Percentiles rank a stretch among this genome's conserved stretches.
Conservation (phyloP, 495 filamentous ascomycete genomes). For the Tuber microsphaerosporum region DNA sequence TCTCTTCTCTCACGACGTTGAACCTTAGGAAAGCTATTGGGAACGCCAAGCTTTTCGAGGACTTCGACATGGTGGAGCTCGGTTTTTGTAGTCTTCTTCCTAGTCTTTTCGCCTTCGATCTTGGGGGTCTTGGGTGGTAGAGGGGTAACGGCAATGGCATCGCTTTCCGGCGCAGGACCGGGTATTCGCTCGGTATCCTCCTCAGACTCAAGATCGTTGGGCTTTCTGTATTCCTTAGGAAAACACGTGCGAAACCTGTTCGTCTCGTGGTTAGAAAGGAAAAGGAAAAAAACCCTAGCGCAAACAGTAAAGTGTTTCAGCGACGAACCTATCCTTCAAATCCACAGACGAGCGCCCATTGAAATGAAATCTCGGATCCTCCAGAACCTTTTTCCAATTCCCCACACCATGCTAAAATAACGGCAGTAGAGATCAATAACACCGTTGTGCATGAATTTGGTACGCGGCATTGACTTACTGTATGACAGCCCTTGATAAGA, state of each 20-base stretch:
- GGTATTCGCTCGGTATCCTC: slow-evolving; percentile 33
- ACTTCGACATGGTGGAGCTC: slow-evolving; percentile 40
- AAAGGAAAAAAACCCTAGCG: not conserved
- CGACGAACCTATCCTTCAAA: slow-evolving; percentile 54
- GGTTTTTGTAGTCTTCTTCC: slow-evolving; percentile 37
- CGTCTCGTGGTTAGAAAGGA: slow-evolving; percentile 14
- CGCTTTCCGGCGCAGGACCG: slow-evolving; percentile 17
- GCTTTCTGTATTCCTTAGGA: slow-evolving; percentile 40
- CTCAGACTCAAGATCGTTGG: slow-evolving; percentile 25
- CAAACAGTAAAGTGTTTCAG: not conserved
- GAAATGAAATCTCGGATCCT: slow-evolving; percentile 57
- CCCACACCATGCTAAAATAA: slow-evolving; percentile 53
- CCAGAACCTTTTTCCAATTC: slow-evolving; percentile 64
- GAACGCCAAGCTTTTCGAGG: slow-evolving; percentile 37
- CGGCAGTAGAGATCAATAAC: slow-evolving; percentile 19
- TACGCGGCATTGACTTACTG: slow-evolving; percentile 47
- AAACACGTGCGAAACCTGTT: slow-evolving; percentile 41
- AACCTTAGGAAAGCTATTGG: slow-evolving; percentile 34
- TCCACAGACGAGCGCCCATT: slow-evolving; percentile 60
- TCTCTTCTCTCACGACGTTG: slow-evolving; percentile 39
- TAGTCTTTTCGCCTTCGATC: slow-evolving; percentile 31
- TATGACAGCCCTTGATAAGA: slow-evolving; percentile 54
- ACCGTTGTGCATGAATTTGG: slow-evolving; percentile 8
- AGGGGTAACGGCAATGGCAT: slow-evolving; percentile 24
- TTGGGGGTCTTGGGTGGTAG: slow-evolving; percentile 26